These are phyloP conservation scores for Inga oerstediana DNA, from an alignment of 306 rosid species.

Conservation along the genomic window DNA sequence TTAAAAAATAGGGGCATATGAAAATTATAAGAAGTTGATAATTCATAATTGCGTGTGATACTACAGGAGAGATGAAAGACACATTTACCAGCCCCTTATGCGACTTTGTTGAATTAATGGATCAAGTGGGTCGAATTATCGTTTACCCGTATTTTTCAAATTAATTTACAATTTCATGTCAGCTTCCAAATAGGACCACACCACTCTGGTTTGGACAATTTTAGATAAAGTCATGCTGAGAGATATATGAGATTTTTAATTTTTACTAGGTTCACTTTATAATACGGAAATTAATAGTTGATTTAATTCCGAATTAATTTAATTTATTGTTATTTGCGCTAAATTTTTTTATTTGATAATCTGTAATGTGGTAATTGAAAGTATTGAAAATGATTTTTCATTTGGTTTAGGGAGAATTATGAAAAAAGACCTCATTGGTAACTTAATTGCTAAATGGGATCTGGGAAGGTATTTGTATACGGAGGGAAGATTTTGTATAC, in stretches of 20 bases:
- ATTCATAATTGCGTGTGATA: conserved; percentile 35
- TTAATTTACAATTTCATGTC: neutral
- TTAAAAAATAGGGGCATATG: neutral
- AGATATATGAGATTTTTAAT: neutral
- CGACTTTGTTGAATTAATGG: neutral
- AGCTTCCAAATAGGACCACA: neutral
- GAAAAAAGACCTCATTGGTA: too few species aligned
- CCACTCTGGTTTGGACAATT: neutral
- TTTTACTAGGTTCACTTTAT: neutral
- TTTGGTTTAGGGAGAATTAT: neutral
- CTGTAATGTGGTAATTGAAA: neutral
- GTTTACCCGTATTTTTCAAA: neutral
- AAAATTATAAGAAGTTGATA: neutral
- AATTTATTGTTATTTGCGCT: neutral
- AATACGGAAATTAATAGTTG: too few species aligned
- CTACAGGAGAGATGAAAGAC: neutral
- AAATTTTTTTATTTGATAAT: neutral
- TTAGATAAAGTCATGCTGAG: neutral
- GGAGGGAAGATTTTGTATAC: too few species aligned
- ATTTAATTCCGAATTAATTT: neutral
- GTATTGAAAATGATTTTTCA: neutral
- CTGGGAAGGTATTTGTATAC: too few species aligned
- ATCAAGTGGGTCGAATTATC: neutral
- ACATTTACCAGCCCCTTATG: neutral
- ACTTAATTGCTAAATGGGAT: too few species aligned